Evolutionary conservation across 805 yeast genomes (phyloP).

Genomic region (Spathaspora passalidarum): DNA sequence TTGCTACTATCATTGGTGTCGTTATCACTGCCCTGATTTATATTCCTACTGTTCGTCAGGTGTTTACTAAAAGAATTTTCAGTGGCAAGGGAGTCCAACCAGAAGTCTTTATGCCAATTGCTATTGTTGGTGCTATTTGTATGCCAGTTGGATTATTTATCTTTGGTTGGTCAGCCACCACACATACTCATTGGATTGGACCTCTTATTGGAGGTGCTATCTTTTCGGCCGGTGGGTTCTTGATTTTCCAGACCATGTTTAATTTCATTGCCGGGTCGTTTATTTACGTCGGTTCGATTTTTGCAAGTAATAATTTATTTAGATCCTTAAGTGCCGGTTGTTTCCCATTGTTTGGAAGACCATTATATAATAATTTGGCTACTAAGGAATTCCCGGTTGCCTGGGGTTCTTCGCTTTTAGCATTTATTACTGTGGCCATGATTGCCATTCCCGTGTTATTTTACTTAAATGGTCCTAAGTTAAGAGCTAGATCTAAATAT

Average conservation of each 20-base stretch:
- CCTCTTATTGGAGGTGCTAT: slow-evolving; percentile 46
- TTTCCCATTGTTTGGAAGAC: slow-evolving; percentile 63
- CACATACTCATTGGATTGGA: slow-evolving; percentile 45
- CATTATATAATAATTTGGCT: slow-evolving; percentile 53
- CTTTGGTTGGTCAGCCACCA: slow-evolving; percentile 49
- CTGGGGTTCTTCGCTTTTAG: slow-evolving; percentile 53
- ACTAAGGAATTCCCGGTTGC: slow-evolving; percentile 52
- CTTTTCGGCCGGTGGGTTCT: slow-evolving; percentile 38
- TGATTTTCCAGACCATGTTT: slow-evolving; percentile 51
- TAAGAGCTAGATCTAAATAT: slow-evolving; percentile 43
- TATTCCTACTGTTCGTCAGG: slow-evolving; percentile 20
- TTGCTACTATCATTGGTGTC: slow-evolving; percentile 48
- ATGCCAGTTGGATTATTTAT: slow-evolving; percentile 44
- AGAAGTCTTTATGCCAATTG: slow-evolving; percentile 41
- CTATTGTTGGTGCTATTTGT: slow-evolving; percentile 38
- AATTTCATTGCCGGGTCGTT: slow-evolving; percentile 49
- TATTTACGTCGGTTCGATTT: slow-evolving; percentile 55
- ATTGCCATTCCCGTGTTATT: slow-evolving; percentile 47
- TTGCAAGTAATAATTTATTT: slow-evolving; percentile 53
- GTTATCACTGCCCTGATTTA: slow-evolving; percentile 32
- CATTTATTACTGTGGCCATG: slow-evolving; percentile 43
- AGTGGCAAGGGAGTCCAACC: slow-evolving; percentile 27
- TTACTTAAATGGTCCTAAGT: slow-evolving; percentile 41
- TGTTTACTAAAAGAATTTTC: slow-evolving; percentile 19
- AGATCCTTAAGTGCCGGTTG: slow-evolving; percentile 54